Percentiles rank a stretch among this genome's conserved stretches.
Conservation (phyloP, 2,329 filamentous ascomycete genomes). For the Aspergillus ustus region DNA sequence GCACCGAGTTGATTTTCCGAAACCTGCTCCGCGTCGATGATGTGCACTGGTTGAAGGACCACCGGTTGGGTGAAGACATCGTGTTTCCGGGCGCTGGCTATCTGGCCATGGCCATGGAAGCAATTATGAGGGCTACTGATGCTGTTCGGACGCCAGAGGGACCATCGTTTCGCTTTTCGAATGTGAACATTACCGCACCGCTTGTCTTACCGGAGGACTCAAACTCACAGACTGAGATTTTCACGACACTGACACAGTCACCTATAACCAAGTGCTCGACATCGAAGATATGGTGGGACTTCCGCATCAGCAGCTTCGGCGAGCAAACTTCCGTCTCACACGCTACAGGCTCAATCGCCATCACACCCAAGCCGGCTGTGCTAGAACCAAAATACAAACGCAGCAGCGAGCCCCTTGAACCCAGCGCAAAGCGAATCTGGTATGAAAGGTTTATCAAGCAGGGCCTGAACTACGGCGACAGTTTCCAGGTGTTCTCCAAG, state of each 20-base stretch:
- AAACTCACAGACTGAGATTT: background rate
- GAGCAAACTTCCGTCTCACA: background rate
- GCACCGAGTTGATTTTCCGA: constrained; percentile 43
- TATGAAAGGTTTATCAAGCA: constrained; percentile 11
- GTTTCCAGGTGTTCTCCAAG: constrained; percentile 7
- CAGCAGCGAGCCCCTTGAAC: background rate
- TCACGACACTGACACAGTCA: background rate
- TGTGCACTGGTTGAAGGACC: constrained; percentile 49
- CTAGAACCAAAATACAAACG: background rate
- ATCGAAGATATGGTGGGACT: constrained; percentile 5
- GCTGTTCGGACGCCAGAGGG: background rate
- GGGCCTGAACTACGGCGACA: constrained; percentile 16
- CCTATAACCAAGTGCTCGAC: background rate
- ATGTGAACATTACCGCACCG: constrained; percentile 2
- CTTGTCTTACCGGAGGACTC: background rate
- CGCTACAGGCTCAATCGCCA: background rate
- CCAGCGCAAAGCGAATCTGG: constrained; percentile 1
- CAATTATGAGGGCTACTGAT: background rate
- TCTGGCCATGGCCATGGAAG: constrained; percentile 17
- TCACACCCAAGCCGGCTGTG: background rate
- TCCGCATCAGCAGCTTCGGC: background rate
- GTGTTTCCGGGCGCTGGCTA: constrained; percentile 23
- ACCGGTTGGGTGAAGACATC: constrained; percentile 31
- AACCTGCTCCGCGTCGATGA: constrained; percentile 43
- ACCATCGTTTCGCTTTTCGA: background rate